Percentiles rank a stretch among this genome's conserved stretches.
phyloP scores from a whole-genome alignment of 208 protist genomes.

The Wallacemonas sp. region DNA sequence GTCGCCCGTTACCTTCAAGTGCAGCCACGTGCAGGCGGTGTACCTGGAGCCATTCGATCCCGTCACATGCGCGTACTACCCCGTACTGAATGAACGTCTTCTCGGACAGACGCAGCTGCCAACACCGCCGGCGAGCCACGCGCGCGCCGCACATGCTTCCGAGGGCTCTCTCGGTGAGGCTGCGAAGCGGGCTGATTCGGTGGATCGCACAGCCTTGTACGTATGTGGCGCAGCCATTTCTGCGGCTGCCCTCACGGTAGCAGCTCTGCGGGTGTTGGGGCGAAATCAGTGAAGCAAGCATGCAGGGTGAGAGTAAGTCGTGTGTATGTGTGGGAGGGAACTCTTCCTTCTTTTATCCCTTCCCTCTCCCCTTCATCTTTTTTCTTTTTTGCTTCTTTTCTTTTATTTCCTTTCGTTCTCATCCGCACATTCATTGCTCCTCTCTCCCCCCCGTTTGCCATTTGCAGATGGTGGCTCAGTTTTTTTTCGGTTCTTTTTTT shows the following conservation, averaged over 20 bases:
- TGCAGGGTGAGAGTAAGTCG: too few species aligned
- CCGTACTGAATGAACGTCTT: conserved; percentile 24
- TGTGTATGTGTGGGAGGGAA: too few species aligned
- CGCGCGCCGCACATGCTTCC: too few species aligned
- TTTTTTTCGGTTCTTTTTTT: too few species aligned
- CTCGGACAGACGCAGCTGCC: not conserved
- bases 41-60: conserved; percentile 32
- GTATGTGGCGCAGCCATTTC: not conserved
- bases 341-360: too few species aligned
- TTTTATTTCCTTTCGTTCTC: not conserved
- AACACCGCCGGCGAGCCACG: not conserved
- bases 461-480: too few species aligned
- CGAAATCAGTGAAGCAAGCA: too few species aligned
- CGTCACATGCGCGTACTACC: conserved; percentile 30
- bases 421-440: too few species aligned
- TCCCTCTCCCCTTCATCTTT: not conserved
- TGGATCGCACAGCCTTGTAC: not conserved
- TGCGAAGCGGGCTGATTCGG: too few species aligned
- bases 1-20: conserved; percentile 29
- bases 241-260: not conserved
- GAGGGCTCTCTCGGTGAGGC: too few species aligned
- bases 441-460: too few species aligned
- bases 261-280: too few species aligned
- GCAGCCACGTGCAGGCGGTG: conserved; percentile 17
- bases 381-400: conserved; percentile 14